phyloP scores from a whole-genome alignment of 2,329 filamentous ascomycete genomes.

The Fonsecaea pedrosoi region DNA sequence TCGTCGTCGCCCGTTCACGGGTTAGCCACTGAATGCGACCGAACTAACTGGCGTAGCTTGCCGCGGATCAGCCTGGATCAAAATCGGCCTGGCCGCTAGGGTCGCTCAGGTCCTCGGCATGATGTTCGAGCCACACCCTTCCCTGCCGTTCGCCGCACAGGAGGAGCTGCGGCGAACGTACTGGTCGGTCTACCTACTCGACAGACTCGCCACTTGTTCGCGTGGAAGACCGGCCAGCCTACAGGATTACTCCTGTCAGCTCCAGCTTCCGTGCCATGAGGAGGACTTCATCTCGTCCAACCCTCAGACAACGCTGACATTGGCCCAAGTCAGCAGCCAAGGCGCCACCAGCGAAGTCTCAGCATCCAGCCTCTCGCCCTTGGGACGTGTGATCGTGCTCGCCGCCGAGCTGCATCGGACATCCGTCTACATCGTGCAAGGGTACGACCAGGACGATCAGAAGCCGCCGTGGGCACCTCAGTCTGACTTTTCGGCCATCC shows the following conservation, averaged over 20 bases:
- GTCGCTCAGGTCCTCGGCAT: slow-evolving; percentile 63
- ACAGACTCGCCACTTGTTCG: slow-evolving; percentile 42
- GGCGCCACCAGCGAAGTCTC: too few species aligned
- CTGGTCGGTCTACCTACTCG: slow-evolving; percentile 45
- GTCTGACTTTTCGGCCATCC: too few species aligned
- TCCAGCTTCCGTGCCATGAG: slow-evolving; percentile 34
- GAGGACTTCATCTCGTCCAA: background rate
- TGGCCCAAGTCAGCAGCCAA: too few species aligned
- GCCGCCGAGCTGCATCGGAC: too few species aligned
- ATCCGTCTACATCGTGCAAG: too few species aligned
- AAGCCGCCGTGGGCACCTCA: too few species aligned
- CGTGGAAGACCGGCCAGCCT: slow-evolving; percentile 19
- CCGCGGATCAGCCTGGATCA: slow-evolving; percentile 47
- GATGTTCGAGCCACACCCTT: slow-evolving; percentile 39
- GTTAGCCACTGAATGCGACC: slow-evolving; percentile 38
- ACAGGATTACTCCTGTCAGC: slow-evolving; percentile 30
- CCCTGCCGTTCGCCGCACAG: slow-evolving; percentile 38
- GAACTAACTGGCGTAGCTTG: background rate
- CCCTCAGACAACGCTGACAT: too few species aligned
- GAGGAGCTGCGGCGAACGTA: slow-evolving; percentile 43
- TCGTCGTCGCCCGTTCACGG: slow-evolving; percentile 22
- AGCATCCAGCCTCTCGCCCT: too few species aligned
- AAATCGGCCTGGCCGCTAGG: slow-evolving; percentile 56
- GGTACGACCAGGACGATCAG: too few species aligned
- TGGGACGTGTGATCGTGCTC: too few species aligned